These are phyloP conservation scores for Chondrostereum purpureum DNA, from an alignment of 1,284 basidiomycete species.

Conservation along the genomic window DNA sequence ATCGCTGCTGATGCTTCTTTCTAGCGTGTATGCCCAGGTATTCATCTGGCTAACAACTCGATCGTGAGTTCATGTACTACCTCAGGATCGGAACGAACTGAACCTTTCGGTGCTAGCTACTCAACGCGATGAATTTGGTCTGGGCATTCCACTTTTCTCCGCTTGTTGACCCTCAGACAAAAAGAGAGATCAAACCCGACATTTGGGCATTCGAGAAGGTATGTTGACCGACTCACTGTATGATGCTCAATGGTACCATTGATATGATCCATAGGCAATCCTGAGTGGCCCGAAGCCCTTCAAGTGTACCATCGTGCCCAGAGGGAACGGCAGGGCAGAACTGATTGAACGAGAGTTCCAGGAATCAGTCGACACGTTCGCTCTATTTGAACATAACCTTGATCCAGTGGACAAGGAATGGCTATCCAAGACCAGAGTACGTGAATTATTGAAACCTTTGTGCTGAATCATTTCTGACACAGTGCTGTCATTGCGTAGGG, in stretches of 20 bases:
- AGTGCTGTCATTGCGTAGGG: neutral
- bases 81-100: constrained; percentile 10
- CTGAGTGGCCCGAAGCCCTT: constrained; percentile 9
- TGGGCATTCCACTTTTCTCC: constrained; percentile 10
- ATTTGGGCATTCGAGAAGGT: too few species aligned
- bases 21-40: constrained; percentile 24
- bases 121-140: constrained; percentile 8
- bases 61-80: constrained; percentile 19
- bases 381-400: constrained; percentile 6
- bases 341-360: constrained; percentile 9
- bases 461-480: too few species aligned
- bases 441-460: too few species aligned
- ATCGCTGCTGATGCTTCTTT: neutral
- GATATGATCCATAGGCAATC: constrained; percentile 8
- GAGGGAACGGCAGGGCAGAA: constrained; percentile 1
- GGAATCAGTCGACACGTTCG: constrained; percentile 8
- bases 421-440: neutral
- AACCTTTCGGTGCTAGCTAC: constrained; percentile 1
- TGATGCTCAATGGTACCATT: neutral
- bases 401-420: neutral
- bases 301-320: constrained; percentile 7
- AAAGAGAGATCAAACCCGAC: too few species aligned
- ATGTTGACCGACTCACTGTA: too few species aligned
- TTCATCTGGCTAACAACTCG: constrained; percentile 24
- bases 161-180: neutral